Conservation (phyloP, 2,329 filamentous ascomycete genomes). For the Ophiostoma sp. region DNA sequence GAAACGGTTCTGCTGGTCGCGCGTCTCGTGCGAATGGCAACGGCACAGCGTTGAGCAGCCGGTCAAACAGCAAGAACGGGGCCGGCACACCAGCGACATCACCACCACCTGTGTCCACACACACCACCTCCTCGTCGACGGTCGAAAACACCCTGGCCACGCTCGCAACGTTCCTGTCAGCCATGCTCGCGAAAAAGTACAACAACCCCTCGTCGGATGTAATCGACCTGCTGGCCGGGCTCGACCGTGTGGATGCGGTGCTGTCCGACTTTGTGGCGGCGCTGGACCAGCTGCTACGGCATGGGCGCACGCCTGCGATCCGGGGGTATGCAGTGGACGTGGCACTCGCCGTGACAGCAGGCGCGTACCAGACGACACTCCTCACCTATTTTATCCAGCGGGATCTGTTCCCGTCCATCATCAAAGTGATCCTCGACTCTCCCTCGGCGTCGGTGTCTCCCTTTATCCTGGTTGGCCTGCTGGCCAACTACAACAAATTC, state of each 20-base stretch:
- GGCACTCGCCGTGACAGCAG: conserved; percentile 79
- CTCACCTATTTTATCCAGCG: conserved; percentile 93
- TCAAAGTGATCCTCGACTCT: conserved; percentile 78
- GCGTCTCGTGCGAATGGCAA: background rate
- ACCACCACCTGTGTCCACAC: background rate
- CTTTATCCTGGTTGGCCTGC: conserved; percentile 78
- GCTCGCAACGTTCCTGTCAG: conserved; percentile 81
- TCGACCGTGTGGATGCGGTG: conserved; percentile 82
- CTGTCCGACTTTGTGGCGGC: conserved; percentile 86
- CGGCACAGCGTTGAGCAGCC: background rate
- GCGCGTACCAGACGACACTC: conserved; percentile 93
- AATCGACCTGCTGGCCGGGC: conserved; percentile 82
- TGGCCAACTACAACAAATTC: conserved; percentile 99
- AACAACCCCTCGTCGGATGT: conserved; percentile 94
- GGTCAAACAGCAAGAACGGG: background rate
- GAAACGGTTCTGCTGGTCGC: background rate
- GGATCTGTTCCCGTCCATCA: conserved; percentile 89
- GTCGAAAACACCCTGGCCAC: conserved; percentile 57
- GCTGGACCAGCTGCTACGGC: conserved; percentile 79
- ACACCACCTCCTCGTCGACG: background rate
- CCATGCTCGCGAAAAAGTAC: conserved; percentile 83
- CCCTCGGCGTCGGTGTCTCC: conserved; percentile 43
- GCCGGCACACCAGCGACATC: background rate
- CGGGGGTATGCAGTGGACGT: conserved; percentile 79
- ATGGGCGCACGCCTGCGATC: conserved; percentile 66